Percentiles rank a stretch among this genome's conserved stretches.
Conservation (phyloP, 2,329 filamentous ascomycete species). For the Colletotrichum musicola region DNA sequence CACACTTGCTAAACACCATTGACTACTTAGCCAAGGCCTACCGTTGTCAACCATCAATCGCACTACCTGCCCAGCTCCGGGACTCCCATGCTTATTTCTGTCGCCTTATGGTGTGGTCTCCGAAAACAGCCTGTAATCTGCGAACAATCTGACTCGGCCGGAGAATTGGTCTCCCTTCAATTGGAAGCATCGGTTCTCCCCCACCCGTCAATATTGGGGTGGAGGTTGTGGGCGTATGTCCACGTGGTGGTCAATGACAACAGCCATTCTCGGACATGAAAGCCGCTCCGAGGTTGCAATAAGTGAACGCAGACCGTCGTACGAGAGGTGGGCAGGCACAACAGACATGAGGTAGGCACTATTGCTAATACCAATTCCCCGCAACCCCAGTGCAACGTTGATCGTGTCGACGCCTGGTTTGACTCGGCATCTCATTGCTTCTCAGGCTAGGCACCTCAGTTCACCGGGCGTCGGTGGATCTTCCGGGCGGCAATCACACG, state of each 20-base stretch:
- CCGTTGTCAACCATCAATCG: background rate
- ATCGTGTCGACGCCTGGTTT: background rate
- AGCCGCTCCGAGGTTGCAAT: slow-evolving; percentile 22
- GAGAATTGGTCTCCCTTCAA: slow-evolving; percentile 31
- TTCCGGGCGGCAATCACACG: slow-evolving; percentile 11
- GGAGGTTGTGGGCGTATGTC: slow-evolving; percentile 3
- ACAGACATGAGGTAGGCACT: background rate
- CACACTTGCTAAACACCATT: background rate
- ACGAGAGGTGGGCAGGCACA: background rate
- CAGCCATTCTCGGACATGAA: slow-evolving; percentile 10
- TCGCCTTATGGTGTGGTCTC: background rate
- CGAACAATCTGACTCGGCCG: slow-evolving; percentile 9
- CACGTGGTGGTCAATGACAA: slow-evolving; percentile 7
- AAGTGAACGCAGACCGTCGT: background rate
- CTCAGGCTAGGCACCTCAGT: background rate
- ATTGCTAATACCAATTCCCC: slow-evolving; percentile 3
- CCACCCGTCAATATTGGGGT: slow-evolving; percentile 5
- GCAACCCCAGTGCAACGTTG: slow-evolving; percentile 8
- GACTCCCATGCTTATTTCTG: slow-evolving; percentile 11
- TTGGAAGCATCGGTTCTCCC: background rate
- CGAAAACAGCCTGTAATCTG: slow-evolving; percentile 7
- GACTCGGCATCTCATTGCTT: background rate
- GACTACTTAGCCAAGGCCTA: background rate
- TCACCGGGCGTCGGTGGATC: slow-evolving; percentile 35
- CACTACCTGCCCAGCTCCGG: slow-evolving; percentile 13